phyloP scores from a whole-genome alignment of 768 basidiomycete species.

The Boletus bicolor region DNA sequence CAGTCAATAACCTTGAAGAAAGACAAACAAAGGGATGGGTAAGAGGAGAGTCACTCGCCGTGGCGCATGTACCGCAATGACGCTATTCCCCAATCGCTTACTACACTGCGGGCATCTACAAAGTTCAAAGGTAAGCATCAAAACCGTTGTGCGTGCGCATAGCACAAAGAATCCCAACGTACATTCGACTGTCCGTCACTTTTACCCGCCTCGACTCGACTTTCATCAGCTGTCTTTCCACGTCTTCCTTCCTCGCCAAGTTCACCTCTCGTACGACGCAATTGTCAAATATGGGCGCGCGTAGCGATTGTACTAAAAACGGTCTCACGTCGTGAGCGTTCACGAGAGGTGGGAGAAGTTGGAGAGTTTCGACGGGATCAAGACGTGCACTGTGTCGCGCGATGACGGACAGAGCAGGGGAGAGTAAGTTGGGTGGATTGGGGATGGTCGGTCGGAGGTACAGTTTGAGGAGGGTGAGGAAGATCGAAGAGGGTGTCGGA shows the following conservation, averaged over 20 bases:
- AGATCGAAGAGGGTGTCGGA: conserved; percentile 59
- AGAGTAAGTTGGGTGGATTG: conserved; percentile 54
- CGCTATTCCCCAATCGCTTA: conserved; percentile 88
- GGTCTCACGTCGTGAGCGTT: conserved; percentile 73
- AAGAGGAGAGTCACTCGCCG: conserved; percentile 45
- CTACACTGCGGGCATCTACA: conserved; percentile 92
- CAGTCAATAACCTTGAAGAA: not conserved
- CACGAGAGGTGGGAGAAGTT: conserved; percentile 88
- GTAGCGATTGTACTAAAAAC: conserved; percentile 71
- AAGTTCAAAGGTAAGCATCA: not conserved
- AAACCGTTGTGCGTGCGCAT: not conserved
- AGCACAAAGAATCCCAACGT: conserved; percentile 29
- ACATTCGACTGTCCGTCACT: conserved; percentile 92
- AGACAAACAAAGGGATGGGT: not conserved
- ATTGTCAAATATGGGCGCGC: conserved; percentile 66
- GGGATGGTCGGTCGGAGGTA: conserved; percentile 75
- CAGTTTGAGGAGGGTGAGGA: conserved; percentile 79
- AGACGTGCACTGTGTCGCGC: conserved; percentile 78
- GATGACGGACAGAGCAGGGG: conserved; percentile 86
- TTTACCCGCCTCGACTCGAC: conserved; percentile 82
- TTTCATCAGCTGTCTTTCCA: conserved; percentile 67
- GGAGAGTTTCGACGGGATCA: conserved; percentile 76
- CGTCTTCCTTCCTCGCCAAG: conserved; percentile 74
- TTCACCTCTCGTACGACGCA: conserved; percentile 66
- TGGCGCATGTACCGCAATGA: conserved; percentile 91